Evolutionary conservation across 1,139 yeast species (phyloP).

Genomic region (Yamadazyma buinensis): DNA sequence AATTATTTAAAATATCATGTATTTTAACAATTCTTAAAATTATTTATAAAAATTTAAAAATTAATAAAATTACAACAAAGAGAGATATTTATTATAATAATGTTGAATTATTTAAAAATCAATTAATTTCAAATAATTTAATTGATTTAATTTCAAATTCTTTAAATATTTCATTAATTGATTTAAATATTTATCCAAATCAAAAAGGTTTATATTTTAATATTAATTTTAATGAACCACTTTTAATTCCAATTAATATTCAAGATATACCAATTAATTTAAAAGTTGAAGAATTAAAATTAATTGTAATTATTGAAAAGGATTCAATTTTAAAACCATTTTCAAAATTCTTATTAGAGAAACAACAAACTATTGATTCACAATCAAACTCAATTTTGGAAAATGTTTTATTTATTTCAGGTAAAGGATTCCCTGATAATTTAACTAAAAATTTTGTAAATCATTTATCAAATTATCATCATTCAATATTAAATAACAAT

Average conservation of each 20-base stretch:
- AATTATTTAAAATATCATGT: conserved; percentile 1
- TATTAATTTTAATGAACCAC: conserved; percentile 18
- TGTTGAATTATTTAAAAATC: conserved; percentile 50
- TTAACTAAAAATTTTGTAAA: conserved; percentile 24
- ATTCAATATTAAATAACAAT: too few relatives aligned
- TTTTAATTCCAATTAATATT: conserved; percentile 22
- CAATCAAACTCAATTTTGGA: background rate
- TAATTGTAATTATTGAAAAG: conserved; percentile 60
- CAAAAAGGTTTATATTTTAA: conserved; percentile 63
- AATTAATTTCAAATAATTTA: conserved; percentile 39
- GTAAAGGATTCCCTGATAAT: conserved; percentile 63
- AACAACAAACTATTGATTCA: background rate
- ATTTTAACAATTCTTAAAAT: background rate
- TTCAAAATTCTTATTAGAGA: conserved; percentile 19
- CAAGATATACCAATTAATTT: background rate
- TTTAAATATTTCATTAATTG: conserved; percentile 20
- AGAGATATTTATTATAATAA: conserved; percentile 68
- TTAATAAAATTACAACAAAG: conserved; percentile 36
- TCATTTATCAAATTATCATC: conserved; percentile 9
- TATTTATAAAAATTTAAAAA: conserved; percentile 7
- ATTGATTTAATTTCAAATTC: conserved; percentile 31
- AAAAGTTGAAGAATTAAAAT: background rate
- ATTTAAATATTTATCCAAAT: conserved; percentile 49
- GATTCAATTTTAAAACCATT: conserved; percentile 49
- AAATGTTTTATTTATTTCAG: conserved; percentile 45